Evolutionary conservation across 1,284 basidiomycete species (phyloP).

Genomic region (Gymnopus androsaceus): DNA sequence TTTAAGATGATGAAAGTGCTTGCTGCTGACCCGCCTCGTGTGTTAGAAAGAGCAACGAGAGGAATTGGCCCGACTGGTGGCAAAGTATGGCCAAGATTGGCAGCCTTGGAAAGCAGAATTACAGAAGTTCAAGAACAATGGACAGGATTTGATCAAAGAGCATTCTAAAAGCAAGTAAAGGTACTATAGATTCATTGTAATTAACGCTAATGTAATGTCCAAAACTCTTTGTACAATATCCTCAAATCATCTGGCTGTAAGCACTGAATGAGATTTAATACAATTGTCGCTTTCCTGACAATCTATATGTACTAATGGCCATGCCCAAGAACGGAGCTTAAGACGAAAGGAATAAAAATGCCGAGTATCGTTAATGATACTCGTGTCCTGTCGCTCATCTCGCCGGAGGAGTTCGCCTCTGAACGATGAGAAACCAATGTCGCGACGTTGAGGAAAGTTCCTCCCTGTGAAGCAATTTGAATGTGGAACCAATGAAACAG

Average conservation of each 20-base stretch:
- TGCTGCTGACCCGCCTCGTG: not conserved
- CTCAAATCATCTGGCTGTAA: too few relatives aligned
- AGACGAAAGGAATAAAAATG: slow-evolving; percentile 68
- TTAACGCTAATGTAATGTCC: not conserved
- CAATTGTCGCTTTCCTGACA: too few relatives aligned
- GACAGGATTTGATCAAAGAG: slow-evolving; percentile 56
- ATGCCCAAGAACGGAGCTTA: slow-evolving; percentile 53
- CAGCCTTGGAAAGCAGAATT: slow-evolving; percentile 85
- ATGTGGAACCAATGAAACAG: too few relatives aligned
- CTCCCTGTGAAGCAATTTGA: slow-evolving; percentile 82
- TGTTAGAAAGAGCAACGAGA: slow-evolving; percentile 79
- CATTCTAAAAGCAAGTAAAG: not conserved
- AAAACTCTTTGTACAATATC: too few relatives aligned
- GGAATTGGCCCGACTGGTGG: slow-evolving; percentile 74
- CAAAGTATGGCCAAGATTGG: slow-evolving; percentile 83
- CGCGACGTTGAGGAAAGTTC: slow-evolving; percentile 93
- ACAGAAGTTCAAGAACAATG: slow-evolving; percentile 78
- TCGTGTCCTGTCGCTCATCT: slow-evolving; percentile 50
- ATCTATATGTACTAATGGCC: slow-evolving; percentile 33
- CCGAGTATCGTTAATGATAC: slow-evolving; percentile 61
- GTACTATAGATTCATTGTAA: not conserved
- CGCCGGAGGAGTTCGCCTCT: slow-evolving; percentile 53
- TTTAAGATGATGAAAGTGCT: not conserved
- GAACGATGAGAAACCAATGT: slow-evolving; percentile 77
- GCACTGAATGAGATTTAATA: too few relatives aligned